Conservation (phyloP, 2,329 filamentous ascomycete species). For the Xylogone sp. region DNA sequence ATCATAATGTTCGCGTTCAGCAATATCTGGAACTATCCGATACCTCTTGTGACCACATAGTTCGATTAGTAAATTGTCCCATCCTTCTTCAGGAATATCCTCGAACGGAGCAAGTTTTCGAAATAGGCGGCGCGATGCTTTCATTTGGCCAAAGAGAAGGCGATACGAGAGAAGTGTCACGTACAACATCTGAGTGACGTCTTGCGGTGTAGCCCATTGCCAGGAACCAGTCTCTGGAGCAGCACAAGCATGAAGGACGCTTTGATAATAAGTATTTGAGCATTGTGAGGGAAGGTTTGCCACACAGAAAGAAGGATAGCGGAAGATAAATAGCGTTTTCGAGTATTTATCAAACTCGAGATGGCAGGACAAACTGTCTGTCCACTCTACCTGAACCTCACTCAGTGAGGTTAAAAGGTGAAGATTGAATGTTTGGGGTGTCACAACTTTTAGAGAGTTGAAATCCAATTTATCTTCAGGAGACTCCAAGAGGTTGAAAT, state of each 20-base stretch:
- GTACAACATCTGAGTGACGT: conserved; percentile 15
- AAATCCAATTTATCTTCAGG: conserved; percentile 7
- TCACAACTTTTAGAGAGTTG: conserved; percentile 5
- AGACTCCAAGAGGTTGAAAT: conserved; percentile 9
- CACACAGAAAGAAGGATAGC: conserved; percentile 21
- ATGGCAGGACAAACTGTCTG: conserved; percentile 20
- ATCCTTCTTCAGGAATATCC: conserved; percentile 2
- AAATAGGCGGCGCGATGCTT: conserved; percentile 14
- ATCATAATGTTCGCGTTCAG: conserved; percentile 3
- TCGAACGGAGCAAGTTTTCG: conserved; percentile 2
- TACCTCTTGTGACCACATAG: conserved; percentile 1
- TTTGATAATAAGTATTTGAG: neutral
- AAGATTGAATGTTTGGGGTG: conserved; percentile 12
- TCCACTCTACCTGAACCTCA: conserved; percentile 9
- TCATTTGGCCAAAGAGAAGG: conserved; percentile 19
- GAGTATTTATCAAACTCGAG: conserved; percentile 19
- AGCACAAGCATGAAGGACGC: conserved; percentile 4
- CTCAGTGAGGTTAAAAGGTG: conserved; percentile 15
- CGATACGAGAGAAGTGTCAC: conserved; percentile 21
- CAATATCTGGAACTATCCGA: neutral
- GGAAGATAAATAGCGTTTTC: conserved; percentile 18
- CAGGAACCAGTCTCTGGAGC: neutral
- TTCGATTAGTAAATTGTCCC: neutral
- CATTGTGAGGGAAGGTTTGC: conserved; percentile 1
- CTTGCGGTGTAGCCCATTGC: conserved; percentile 10